Evolutionary conservation across 1,284 basidiomycete genomes (phyloP).

Genomic region (Moesziomyces antarcticus): DNA sequence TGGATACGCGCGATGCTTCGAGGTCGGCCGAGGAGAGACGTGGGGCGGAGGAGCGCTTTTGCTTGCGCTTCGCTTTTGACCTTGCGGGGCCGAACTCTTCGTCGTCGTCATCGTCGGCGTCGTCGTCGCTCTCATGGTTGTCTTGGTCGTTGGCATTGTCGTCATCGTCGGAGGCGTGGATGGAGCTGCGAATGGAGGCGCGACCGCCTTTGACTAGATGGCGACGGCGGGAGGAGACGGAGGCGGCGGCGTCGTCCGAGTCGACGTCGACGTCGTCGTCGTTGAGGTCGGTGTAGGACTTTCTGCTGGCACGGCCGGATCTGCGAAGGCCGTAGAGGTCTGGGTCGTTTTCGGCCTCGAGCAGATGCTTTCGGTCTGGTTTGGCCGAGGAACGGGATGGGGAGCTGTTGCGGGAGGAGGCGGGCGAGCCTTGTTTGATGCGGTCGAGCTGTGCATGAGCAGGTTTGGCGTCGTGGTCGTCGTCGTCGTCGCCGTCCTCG

Average conservation of each 20-base stretch:
- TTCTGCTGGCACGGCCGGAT: constrained; percentile 66
- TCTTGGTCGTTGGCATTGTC: constrained; percentile 70
- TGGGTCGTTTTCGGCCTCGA: constrained; percentile 60
- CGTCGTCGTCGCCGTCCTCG: constrained; percentile 11
- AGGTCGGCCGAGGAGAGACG: constrained; percentile 43
- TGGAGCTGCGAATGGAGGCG: constrained; percentile 38
- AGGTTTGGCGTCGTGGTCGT: constrained; percentile 26
- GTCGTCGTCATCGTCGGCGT: constrained; percentile 78
- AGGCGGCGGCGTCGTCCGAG: constrained; percentile 33
- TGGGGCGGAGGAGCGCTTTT: constrained; percentile 22
- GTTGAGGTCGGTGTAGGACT: constrained; percentile 43
- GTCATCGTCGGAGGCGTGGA: constrained; percentile 66
- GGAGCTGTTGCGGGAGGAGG: constrained; percentile 36
- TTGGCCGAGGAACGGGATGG: constrained; percentile 43
- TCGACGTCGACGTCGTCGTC: constrained; percentile 42
- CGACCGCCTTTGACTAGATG: constrained; percentile 38
- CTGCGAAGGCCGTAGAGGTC: constrained; percentile 68
- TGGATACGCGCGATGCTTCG: constrained; percentile 57
- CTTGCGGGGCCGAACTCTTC: constrained; percentile 33
- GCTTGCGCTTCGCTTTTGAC: constrained; percentile 28
- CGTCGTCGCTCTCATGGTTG: constrained; percentile 76
- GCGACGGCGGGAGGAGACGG: constrained; percentile 34
- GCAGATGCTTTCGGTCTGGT: constrained; percentile 43
- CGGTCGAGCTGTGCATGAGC: constrained; percentile 40
- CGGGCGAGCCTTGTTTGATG: constrained; percentile 20